These are phyloP conservation scores for Chaetomium sp. DNA, from an alignment of 2,329 filamentous ascomycete species.

Conservation along the genomic window DNA sequence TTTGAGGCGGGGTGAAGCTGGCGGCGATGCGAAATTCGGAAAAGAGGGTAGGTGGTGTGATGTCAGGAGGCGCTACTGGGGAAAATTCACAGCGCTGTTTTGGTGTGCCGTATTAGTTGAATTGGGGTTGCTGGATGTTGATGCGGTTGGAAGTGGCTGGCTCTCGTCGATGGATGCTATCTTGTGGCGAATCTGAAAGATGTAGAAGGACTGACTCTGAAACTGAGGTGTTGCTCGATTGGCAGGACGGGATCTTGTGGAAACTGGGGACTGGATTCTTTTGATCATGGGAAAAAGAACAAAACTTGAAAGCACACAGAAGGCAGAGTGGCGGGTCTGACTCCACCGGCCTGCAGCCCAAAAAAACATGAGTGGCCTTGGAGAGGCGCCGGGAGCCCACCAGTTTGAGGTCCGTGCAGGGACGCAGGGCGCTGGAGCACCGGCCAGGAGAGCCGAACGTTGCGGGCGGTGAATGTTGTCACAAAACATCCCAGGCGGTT, in stretches of 20 bases:
- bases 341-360: conserved; percentile 16
- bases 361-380: conserved; percentile 17
- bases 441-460: conserved; percentile 14
- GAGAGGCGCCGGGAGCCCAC: neutral
- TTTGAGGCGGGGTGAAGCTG: conserved; percentile 1
- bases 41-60: conserved; percentile 9
- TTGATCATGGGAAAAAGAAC: conserved; percentile 21
- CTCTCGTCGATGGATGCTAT: too few species aligned
- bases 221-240: conserved; percentile 10
- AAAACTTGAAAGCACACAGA: conserved; percentile 20
- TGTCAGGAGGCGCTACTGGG: conserved; percentile 11
- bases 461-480: conserved; percentile 21
- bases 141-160: too few species aligned
- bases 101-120: conserved; percentile 8
- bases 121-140: neutral
- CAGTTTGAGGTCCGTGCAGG: conserved; percentile 10
- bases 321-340: conserved; percentile 22
- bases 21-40: neutral
- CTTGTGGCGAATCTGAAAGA: too few species aligned
- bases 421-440: conserved; percentile 9
- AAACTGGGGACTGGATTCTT: conserved; percentile 17
- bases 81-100: conserved; percentile 2
- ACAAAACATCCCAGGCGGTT: conserved; percentile 6
- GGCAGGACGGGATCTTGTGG: conserved; percentile 14
- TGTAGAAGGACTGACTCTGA: neutral